A percentile compares a stretch with the other conserved stretches of the same genome.
Conservation (phyloP, 495 filamentous ascomycete species). For the Xylaria cubensis region DNA sequence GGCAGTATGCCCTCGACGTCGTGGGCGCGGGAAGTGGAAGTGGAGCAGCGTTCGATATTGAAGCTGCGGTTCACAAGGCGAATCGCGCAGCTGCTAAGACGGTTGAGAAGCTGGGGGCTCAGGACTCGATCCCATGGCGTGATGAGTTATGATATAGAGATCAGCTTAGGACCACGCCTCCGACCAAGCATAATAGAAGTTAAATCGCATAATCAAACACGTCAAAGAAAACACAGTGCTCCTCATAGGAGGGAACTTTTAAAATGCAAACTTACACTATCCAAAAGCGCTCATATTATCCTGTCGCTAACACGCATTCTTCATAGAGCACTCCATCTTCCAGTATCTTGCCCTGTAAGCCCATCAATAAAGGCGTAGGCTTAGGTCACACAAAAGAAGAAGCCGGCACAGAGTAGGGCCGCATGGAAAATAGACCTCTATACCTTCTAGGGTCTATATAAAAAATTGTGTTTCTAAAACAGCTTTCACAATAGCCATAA, state of each 20-base stretch:
- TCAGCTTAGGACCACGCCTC: not conserved
- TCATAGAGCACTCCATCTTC: not conserved
- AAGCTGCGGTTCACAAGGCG: slow-evolving; percentile 68
- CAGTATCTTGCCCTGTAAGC: not conserved
- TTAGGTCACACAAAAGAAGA: not conserved
- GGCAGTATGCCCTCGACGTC: slow-evolving; percentile 77
- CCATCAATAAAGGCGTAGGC: not conserved
- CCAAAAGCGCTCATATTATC: not conserved
- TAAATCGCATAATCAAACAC: not conserved
- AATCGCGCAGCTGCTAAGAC: slow-evolving; percentile 76
- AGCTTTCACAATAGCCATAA: not conserved
- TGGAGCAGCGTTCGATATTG: slow-evolving; percentile 52
- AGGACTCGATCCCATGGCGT: slow-evolving; percentile 86
- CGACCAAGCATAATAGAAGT: not conserved
- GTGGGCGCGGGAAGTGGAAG: slow-evolving; percentile 38
- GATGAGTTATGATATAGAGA: slow-evolving; percentile 65
- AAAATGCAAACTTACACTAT: not conserved
- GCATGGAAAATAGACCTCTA: not conserved
- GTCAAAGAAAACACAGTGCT: not conserved
- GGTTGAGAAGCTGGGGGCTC: slow-evolving; percentile 81
- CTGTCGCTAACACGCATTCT: not conserved
- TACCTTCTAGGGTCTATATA: not conserved
- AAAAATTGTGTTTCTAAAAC: not conserved
- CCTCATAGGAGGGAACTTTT: not conserved
- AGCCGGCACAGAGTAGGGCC: not conserved